Evolutionary conservation across 768 basidiomycete genomes (phyloP), one percentile per base, ranked within the genome.

Genomic region (Suillus bovinus): DNA sequence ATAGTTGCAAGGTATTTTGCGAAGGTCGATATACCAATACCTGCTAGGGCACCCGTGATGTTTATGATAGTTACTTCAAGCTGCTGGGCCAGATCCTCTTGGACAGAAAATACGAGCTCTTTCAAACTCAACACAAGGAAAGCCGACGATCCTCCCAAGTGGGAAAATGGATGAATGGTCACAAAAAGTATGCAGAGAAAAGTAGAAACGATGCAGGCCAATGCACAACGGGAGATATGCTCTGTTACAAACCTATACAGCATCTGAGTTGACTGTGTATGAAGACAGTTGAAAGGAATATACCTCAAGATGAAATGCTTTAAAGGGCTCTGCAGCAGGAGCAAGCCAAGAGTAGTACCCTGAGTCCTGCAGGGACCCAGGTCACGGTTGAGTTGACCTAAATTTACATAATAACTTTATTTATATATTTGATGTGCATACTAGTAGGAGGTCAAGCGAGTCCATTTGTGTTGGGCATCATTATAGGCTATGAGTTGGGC

Each of bases 61-160:
- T 81, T 80, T 31, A 83, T 72, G 20, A 82, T 63, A 1, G 78
- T 79, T 1, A 72, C 71, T 67, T 82, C 82, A 5, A 83, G 65
- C 67, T 83, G 81, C 64, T 83, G 80, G 0, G 82, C 78, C 13
- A 84, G 72, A 64, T 72, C 79, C 44, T 80, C 77, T 64, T 84
- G 80, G 2, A 79, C 76, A 24, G 77, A 77, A 65, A 84, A 83
- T 56, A 81, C 76, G 10, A 82, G 75, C 60, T 83, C 83, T 59
- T 82, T 81, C 42, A 83, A 64, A 6, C 75, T 74, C 13, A 77
- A 59, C 13, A 71, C 69, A 7, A 82, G 72, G 67, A 79, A 82
- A 20, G 79, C 80, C 31, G 66, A 74, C 3, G 60, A 52, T 6
- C 80, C 79, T 8, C 80, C 81, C 22, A 75, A 69, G 34, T 60